phyloP scores from a whole-genome alignment of 371 early-diverging fungal genomes.

The Smittium mucronatum region DNA sequence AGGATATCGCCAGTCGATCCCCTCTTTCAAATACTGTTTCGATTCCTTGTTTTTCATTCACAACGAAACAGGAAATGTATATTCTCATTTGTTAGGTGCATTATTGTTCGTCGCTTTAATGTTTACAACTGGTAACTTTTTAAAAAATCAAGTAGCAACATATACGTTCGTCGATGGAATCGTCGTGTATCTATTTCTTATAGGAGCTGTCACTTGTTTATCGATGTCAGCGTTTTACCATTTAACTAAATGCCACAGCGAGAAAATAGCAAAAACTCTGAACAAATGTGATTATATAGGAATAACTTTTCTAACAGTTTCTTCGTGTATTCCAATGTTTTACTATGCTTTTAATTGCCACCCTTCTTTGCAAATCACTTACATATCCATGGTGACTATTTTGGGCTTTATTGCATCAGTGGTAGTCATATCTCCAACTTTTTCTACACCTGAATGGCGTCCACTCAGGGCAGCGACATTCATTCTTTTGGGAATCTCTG shows the following conservation, averaged over 20 bases:
- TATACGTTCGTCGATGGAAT: conserved; percentile 40
- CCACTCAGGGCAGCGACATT: conserved; percentile 66
- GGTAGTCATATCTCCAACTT: conserved; percentile 39
- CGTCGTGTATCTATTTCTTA: conserved; percentile 53
- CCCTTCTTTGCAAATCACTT: conserved; percentile 41
- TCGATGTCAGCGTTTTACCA: conserved; percentile 71
- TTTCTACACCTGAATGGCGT: conserved; percentile 61
- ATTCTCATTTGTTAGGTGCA: conserved; percentile 67
- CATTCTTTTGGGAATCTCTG: conserved; percentile 61
- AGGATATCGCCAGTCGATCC: conserved; percentile 70
- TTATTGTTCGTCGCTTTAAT: conserved; percentile 40
- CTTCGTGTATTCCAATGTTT: conserved; percentile 58
- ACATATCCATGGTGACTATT: conserved; percentile 43
- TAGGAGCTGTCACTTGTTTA: conserved; percentile 62
- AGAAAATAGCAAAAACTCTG: conserved; percentile 47
- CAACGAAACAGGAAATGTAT: conserved; percentile 83
- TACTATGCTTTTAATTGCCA: conserved; percentile 67
- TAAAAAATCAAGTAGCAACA: conserved; percentile 38
- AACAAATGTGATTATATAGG: conserved; percentile 89
- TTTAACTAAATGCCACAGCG: conserved; percentile 76
- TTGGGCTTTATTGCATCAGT: conserved; percentile 49
- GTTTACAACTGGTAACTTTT: conserved; percentile 50
- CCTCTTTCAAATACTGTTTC: conserved; percentile 57
- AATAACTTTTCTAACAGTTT: conserved; percentile 69
- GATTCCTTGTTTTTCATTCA: conserved; percentile 41